These are phyloP conservation scores for Boletus tomentosulus DNA, from an alignment of 768 basidiomycete species.

Conservation along the genomic window DNA sequence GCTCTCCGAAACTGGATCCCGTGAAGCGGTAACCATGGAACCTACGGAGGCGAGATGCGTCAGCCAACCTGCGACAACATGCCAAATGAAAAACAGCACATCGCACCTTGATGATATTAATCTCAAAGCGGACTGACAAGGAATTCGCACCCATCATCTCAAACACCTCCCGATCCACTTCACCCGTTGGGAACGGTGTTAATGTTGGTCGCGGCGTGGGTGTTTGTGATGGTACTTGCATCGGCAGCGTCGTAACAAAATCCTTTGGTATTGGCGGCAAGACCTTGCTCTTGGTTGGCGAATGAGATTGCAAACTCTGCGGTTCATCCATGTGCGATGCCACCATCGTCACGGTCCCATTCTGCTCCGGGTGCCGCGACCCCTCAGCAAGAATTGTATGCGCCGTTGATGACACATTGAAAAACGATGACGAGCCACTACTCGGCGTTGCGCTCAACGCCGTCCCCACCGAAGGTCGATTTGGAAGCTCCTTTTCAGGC, in stretches of 20 bases:
- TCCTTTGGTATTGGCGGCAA: conserved; percentile 82
- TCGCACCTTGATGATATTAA: conserved; percentile 90
- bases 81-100: not conserved
- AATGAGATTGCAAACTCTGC: conserved; percentile 39
- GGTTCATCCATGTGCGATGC: conserved; percentile 25
- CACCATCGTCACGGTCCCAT: conserved; percentile 19
- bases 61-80: not conserved
- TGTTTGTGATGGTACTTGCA: conserved; percentile 8
- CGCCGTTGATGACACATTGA: conserved; percentile 67
- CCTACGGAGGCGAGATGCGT: conserved; percentile 40
- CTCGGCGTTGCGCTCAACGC: conserved; percentile 63
- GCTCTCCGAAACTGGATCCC: conserved; percentile 93
- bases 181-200: conserved; percentile 59
- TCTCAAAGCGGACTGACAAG: conserved; percentile 91
- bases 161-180: conserved; percentile 63
- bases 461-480: conserved; percentile 41
- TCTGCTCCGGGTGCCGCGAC: conserved; percentile 26
- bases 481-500: conserved; percentile 45
- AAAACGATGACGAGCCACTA: conserved; percentile 80
- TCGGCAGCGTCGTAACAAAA: conserved; percentile 37
- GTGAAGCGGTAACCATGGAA: conserved; percentile 88
- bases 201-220: conserved; percentile 37
- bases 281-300: conserved; percentile 56
- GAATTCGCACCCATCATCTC: conserved; percentile 73
- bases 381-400: conserved; percentile 37